phyloP scores from a whole-genome alignment of 179 eudicot species.

The Silene noctiflora region DNA sequence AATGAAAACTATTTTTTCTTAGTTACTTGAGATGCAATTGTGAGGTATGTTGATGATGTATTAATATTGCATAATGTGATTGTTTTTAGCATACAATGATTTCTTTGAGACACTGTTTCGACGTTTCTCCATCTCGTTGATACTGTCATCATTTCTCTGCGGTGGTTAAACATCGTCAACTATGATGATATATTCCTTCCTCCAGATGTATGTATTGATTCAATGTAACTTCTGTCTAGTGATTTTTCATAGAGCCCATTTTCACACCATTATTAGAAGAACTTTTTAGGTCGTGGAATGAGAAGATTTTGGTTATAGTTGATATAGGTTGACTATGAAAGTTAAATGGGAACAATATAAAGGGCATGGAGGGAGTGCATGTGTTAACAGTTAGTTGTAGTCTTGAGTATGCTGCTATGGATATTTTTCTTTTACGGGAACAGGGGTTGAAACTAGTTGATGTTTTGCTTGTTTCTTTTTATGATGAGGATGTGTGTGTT shows the following conservation, averaged over 20 bases:
- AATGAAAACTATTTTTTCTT: not conserved
- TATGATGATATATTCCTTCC: not conserved
- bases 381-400: not conserved
- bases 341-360: too few relatives aligned
- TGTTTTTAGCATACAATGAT: not conserved
- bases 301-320: too few relatives aligned
- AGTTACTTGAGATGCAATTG: not conserved
- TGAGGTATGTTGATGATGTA: not conserved
- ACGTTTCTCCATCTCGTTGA: not conserved
- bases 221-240: not conserved
- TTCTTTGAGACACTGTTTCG: not conserved
- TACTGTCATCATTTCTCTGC: not conserved
- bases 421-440: not conserved
- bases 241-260: not conserved
- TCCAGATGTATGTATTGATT: not conserved
- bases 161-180: not conserved
- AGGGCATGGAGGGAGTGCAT: not conserved
- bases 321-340: too few relatives aligned
- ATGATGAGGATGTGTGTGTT: not conserved
- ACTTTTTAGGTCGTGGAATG: not conserved
- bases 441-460: not conserved
- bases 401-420: not conserved
- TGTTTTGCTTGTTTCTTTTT: not conserved
- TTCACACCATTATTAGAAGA: not conserved
- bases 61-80: not conserved